Evolutionary conservation across 306 rosid genomes (phyloP).

Genomic region (Fagus crenata): DNA sequence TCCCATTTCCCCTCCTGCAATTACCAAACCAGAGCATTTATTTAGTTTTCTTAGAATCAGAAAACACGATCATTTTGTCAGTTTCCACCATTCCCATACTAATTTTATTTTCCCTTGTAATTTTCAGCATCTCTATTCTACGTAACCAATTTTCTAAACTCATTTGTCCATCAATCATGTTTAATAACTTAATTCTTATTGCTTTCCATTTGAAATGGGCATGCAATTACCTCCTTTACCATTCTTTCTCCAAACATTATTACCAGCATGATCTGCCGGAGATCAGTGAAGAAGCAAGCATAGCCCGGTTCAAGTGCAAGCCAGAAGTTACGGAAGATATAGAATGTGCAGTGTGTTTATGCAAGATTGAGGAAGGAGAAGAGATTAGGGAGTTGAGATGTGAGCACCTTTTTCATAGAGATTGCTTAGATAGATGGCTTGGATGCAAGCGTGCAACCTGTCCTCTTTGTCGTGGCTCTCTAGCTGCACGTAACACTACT

Average conservation of each 20-base stretch:
- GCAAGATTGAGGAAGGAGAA: constrained; percentile 44
- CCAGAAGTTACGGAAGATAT: neutral
- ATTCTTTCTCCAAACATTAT: constrained; percentile 30
- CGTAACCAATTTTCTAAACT: neutral
- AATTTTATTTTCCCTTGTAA: neutral
- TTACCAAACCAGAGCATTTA: too few relatives aligned
- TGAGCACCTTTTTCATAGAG: constrained; percentile 37
- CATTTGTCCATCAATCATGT: constrained; percentile 8
- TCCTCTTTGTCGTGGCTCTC: constrained; percentile 49
- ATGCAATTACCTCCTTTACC: constrained; percentile 26
- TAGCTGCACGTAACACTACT: constrained; percentile 15
- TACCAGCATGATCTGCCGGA: neutral
- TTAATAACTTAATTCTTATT: constrained; percentile 15
- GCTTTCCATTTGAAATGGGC: constrained; percentile 36
- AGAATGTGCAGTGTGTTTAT: constrained; percentile 47
- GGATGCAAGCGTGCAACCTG: constrained; percentile 27
- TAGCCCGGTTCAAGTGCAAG: neutral
- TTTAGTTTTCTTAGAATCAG: too few relatives aligned
- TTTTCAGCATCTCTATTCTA: neutral
- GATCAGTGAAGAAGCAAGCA: neutral
- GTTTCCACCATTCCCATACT: neutral
- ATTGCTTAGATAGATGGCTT: constrained; percentile 48
- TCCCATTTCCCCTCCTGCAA: too few relatives aligned
- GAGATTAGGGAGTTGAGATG: constrained; percentile 48
- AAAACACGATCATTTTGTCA: neutral